Percentiles rank a stretch among this genome's conserved stretches.
These are phyloP conservation scores for Adansonia madagascariensis DNA, from an alignment of 441 rosid species.

Conservation along the genomic window DNA sequence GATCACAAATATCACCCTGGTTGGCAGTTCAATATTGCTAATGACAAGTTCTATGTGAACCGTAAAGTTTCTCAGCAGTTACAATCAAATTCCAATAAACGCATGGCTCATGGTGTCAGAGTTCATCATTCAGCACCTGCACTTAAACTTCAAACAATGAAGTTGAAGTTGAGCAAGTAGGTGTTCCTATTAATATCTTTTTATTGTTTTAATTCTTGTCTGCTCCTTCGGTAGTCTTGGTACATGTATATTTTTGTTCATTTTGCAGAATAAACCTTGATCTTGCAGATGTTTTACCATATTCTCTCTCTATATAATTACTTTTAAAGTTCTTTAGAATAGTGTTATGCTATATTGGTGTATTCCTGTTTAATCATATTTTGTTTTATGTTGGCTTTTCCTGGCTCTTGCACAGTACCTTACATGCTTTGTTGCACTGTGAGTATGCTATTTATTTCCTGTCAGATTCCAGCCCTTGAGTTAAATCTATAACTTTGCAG, in stretches of 20 bases:
- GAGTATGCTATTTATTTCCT: slow-evolving; percentile 11
- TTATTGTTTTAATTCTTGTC: slow-evolving; percentile 15
- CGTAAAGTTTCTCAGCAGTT: slow-evolving; percentile 87
- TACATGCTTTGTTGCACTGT: not conserved
- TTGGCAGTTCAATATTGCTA: slow-evolving; percentile 93
- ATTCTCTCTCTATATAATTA: not conserved
- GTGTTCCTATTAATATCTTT: slow-evolving; percentile 32
- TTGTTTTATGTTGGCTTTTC: slow-evolving; percentile 3
- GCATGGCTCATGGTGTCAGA: slow-evolving; percentile 72
- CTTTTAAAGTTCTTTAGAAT: slow-evolving; percentile 6
- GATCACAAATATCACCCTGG: slow-evolving; percentile 58
- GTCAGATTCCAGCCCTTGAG: not conserved
- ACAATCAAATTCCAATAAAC: slow-evolving; percentile 79
- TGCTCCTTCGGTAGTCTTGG: not conserved
- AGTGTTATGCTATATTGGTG: not conserved
- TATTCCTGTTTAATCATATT: slow-evolving; percentile 15
- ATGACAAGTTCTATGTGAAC: slow-evolving; percentile 89
- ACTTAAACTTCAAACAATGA: slow-evolving; percentile 91
- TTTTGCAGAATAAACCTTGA: slow-evolving; percentile 11
- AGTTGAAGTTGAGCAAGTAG: slow-evolving; percentile 97
- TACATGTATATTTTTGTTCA: not conserved
- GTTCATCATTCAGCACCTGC: slow-evolving; percentile 97
- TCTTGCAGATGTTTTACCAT: slow-evolving; percentile 11
- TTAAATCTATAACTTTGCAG: slow-evolving; percentile 47
- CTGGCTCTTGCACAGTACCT: not conserved